phyloP scores from a whole-genome alignment of 257 asterid genomes.

The Cynanchum wilfordii region DNA sequence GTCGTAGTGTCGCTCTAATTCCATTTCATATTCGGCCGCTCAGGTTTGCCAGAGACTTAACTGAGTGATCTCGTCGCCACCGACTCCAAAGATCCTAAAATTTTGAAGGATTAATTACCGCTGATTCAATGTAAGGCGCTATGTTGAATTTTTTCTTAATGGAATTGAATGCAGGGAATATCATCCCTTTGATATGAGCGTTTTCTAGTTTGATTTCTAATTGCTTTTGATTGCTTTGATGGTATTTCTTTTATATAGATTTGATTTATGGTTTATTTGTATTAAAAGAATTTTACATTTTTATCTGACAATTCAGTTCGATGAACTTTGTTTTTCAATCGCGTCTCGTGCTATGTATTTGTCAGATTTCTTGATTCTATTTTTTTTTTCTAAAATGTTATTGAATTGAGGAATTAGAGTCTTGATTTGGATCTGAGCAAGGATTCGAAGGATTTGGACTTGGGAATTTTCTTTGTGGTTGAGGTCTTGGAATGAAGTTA shows the following conservation, averaged over 20 bases:
- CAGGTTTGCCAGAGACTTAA: not conserved
- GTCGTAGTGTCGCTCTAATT: not conserved
- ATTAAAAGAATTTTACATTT: not conserved
- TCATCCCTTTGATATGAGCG: conserved; percentile 1
- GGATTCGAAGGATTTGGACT: not conserved
- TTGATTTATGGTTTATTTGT: not conserved
- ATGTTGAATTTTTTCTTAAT: not conserved
- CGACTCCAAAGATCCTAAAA: not conserved
- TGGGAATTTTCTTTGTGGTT: not conserved
- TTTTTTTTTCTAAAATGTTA: not conserved
- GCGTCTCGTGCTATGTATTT: not conserved
- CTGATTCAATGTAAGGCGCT: conserved; percentile 2
- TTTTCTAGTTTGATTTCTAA: not conserved
- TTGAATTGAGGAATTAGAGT: not conserved
- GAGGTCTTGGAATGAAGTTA: not conserved
- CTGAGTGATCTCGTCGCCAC: not conserved
- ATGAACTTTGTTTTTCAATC: not conserved
- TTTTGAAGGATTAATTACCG: not conserved
- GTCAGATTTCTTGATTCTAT: not conserved
- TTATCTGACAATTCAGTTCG: not conserved
- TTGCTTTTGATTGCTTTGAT: not conserved
- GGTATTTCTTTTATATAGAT: not conserved
- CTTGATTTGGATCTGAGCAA: not conserved
- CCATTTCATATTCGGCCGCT: not conserved
- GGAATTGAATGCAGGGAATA: too few species aligned